Conservation (phyloP, 176 grass and related monocot genomes). For the Miscanthus lutarioriparius region DNA sequence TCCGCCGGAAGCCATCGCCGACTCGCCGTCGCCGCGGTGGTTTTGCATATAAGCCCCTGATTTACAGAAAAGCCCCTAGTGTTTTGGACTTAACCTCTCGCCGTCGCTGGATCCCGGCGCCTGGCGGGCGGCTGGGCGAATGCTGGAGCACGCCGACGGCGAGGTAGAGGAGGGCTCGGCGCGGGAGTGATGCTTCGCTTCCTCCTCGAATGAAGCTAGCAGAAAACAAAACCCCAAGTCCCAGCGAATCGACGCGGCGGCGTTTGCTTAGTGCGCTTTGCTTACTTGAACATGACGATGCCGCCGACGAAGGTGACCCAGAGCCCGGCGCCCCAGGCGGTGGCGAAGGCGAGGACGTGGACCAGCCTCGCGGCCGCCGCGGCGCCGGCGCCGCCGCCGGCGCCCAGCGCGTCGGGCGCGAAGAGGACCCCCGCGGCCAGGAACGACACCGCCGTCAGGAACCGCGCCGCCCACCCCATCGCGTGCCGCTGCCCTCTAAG, state of each 20-base stretch:
- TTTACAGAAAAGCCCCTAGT: not conserved
- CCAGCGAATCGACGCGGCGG: no score
- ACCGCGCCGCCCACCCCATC: not conserved
- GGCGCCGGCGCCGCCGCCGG: not conserved
- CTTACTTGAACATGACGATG: slow-evolving; percentile 94
- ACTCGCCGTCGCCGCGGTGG: not conserved
- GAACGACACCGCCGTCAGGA: not conserved
- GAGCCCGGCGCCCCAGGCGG: slow-evolving; percentile 67
- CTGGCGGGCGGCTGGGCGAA: no score
- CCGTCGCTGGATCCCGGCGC: no score
- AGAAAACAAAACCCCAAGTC: no score
- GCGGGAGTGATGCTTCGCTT: no score
- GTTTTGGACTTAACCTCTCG: no score
- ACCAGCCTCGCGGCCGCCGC: slow-evolving; percentile 51
- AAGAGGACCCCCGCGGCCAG: not conserved
- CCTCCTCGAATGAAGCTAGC: no score
- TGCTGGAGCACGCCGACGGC: no score
- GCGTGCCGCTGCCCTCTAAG: not conserved
- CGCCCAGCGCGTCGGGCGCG: not conserved
- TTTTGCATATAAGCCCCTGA: not conserved
- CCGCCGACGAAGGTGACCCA: slow-evolving; percentile 95
- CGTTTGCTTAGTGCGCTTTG: not conserved
- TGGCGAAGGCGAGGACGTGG: slow-evolving; percentile 78
- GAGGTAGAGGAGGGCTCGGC: no score
- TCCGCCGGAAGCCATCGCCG: not conserved